A percentile compares a stretch with the other conserved stretches of the same genome.
Conservation (phyloP, 257 asterid species). For the Coffea eugenioides region DNA sequence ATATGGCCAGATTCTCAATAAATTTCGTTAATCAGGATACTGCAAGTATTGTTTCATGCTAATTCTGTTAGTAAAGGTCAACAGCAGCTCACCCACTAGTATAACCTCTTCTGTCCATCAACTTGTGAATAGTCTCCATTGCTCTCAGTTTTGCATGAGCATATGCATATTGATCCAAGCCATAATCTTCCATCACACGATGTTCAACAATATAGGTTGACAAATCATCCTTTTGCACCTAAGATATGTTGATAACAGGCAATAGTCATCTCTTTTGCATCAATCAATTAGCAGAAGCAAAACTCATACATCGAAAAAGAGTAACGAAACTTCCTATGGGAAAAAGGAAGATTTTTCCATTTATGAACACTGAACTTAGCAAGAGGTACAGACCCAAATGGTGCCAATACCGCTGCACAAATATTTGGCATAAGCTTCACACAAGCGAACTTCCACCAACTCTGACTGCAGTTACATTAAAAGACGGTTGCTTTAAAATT, state of each 20-base stretch:
- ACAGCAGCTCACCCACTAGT: slow-evolving; percentile 48
- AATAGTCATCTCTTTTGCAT: background rate
- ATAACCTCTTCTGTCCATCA: slow-evolving; percentile 57
- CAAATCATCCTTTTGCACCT: slow-evolving; percentile 66
- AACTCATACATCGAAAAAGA: background rate
- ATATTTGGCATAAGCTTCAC: slow-evolving; percentile 64
- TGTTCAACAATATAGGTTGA: slow-evolving; percentile 42
- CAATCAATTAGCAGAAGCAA: background rate
- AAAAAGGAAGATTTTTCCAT: background rate
- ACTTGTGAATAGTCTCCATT: slow-evolving; percentile 38
- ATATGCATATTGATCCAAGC: slow-evolving; percentile 45
- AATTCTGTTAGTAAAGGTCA: background rate
- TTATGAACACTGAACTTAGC: background rate
- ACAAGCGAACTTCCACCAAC: slow-evolving; percentile 52
- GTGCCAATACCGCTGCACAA: slow-evolving; percentile 68
- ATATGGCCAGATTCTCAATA: slow-evolving; percentile 20
- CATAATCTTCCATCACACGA: slow-evolving; percentile 33
- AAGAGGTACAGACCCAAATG: slow-evolving; percentile 62
- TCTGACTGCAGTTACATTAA: slow-evolving; percentile 62
- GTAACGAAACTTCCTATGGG: background rate
- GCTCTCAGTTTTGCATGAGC: slow-evolving; percentile 60
- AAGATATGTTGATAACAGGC: slow-evolving; percentile 9
- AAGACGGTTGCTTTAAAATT: slow-evolving; percentile 22
- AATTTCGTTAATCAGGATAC: slow-evolving; percentile 3
- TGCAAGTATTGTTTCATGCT: slow-evolving; percentile 11